phyloP scores from a whole-genome alignment of 495 filamentous ascomycete genomes.

The Trichoderma erinaceum region DNA sequence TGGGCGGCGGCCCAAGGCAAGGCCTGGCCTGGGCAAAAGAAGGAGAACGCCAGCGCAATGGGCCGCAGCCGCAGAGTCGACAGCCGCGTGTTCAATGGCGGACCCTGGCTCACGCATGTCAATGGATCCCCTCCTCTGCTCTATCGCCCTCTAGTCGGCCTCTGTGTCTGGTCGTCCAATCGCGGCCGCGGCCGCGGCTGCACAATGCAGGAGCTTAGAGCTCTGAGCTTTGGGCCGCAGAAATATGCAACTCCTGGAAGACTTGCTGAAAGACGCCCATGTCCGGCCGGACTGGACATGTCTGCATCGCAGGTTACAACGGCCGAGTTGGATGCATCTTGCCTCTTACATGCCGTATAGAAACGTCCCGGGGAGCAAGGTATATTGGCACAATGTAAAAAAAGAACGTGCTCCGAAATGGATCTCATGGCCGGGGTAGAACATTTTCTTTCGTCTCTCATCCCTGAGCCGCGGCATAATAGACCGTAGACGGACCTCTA shows the following conservation, averaged over 20 bases:
- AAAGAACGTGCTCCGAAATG: background rate
- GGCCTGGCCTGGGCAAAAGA: background rate
- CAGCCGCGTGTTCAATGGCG: slow-evolving; percentile 6
- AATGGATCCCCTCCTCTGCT: slow-evolving; percentile 7
- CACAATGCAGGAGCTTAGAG: slow-evolving; percentile 12
- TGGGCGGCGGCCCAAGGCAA: slow-evolving; percentile 4
- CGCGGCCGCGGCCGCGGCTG: background rate
- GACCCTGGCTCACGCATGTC: slow-evolving; percentile 10
- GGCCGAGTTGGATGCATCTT: background rate
- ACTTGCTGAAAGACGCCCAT: background rate
- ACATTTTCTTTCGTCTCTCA: background rate
- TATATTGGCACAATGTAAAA: background rate
- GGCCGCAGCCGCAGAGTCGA: slow-evolving; percentile 12
- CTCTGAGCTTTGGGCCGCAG: background rate
- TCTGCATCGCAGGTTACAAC: background rate
- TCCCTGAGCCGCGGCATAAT: background rate
- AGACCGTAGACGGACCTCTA: background rate
- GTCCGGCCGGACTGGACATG: background rate
- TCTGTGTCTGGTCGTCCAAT: background rate
- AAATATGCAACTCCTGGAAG: slow-evolving; percentile 6
- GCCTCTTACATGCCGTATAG: background rate
- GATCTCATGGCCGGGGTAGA: background rate
- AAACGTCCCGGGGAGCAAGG: background rate
- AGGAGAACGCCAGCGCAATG: slow-evolving; percentile 8
- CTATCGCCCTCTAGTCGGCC: background rate